Base-by-base conservation (phyloP, 345 rosid species). In the Cardiospermum halicacabum region DNA sequence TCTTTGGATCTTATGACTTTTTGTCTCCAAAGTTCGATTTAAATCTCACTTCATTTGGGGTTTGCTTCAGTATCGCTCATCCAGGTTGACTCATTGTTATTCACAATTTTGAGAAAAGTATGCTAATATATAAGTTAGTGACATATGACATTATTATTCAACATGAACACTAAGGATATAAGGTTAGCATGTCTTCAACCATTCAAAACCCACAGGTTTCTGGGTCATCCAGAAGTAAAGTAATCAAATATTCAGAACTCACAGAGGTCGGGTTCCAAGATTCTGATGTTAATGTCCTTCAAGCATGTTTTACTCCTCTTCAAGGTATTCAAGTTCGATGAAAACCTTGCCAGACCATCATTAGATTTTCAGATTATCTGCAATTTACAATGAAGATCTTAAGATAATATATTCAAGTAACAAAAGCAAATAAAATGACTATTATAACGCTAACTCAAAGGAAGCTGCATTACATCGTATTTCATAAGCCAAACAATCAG, bases 401-500 rank as follows among this genome's bases (percentile, higher is more conserved):
- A 22, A 42, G 22, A 60, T 16, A 16, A 40, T 8, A 9, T 47
- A 1, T 30, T 58, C 48, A 58, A 15, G 21, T 36, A 11, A 24
- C 16, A 58, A 40, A 26, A 25, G 13, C 26, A 21, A 7, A 24
- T 16, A 7, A 26, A 16, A 18, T 2, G 7, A 12, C 21, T 25
- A 37, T 3, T 7, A 36, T 10, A 2, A 24, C 10, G 13, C 13
- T 25, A 12, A 40, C 12, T 3, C 47, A 47, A 47, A 47, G 51
- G 10, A 8, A 18, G 11, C 24, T 47, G 51, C 22, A 7, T 16
- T 2, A 40, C n/a, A n/a, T n/a, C n/a, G 19, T 40, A 60, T 40
- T 12, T 13, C 64, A 60, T 62, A 10, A 62, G 22, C 32, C 45
- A 49, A n/a, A n/a, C n/a, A n/a, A n/a, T n/a, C n/a, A n/a, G n/a